phyloP scores from a whole-genome alignment of 2,329 filamentous ascomycete genomes.

The Trichoderma sp. region DNA sequence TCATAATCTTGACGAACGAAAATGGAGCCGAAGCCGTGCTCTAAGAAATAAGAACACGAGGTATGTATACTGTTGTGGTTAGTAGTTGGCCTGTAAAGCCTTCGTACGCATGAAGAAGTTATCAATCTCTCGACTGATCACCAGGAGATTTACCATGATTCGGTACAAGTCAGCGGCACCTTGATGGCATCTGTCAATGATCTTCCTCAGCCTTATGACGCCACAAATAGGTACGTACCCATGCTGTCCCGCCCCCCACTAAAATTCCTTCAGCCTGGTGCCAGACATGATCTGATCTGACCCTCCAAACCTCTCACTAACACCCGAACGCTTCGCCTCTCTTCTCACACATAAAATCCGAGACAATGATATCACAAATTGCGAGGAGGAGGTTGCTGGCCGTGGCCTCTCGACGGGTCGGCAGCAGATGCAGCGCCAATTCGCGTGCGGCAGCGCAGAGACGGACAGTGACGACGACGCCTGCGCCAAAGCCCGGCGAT shows the following conservation, averaged over 20 bases:
- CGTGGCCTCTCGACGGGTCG: constrained; percentile 29
- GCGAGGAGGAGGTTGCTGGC: constrained; percentile 32
- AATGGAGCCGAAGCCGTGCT: not conserved
- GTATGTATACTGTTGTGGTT: not conserved
- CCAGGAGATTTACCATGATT: not conserved
- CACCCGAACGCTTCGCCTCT: not conserved
- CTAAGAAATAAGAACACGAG: not conserved
- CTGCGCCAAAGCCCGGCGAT: constrained; percentile 60
- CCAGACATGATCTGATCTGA: constrained; percentile 19
- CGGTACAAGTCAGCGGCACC: not conserved
- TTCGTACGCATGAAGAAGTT: not conserved
- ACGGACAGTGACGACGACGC: constrained; percentile 53
- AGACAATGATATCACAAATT: constrained; percentile 29
- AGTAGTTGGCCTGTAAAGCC: not conserved
- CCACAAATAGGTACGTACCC: constrained; percentile 17
- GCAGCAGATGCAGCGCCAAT: constrained; percentile 23
- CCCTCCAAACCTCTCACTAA: not conserved
- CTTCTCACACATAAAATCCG: not conserved
- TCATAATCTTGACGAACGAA: not conserved
- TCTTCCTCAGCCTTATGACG: constrained; percentile 24
- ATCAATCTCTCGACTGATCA: not conserved
- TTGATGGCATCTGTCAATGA: not conserved
- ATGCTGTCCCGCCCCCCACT: not conserved
- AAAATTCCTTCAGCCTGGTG: constrained; percentile 24
- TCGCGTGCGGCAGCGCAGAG: constrained; percentile 38